Evolutionary conservation across 495 filamentous ascomycete genomes (phyloP).

Genomic region (Hypoxylon intermedium): DNA sequence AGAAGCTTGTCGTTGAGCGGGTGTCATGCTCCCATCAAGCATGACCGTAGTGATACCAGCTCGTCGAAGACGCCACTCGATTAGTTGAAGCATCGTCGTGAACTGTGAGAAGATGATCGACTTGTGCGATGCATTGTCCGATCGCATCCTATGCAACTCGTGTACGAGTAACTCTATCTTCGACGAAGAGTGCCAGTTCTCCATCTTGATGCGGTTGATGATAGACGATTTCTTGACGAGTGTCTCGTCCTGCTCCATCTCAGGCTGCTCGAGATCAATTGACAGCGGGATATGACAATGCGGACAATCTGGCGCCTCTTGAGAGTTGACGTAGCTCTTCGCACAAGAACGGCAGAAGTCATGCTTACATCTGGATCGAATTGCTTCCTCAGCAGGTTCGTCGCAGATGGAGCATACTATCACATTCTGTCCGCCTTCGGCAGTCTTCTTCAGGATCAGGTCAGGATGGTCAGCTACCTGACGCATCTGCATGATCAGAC

Average conservation of each 20-base stretch:
- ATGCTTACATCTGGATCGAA: constrained; percentile 88
- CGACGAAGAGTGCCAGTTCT: constrained; percentile 94
- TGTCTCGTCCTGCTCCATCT: constrained; percentile 85
- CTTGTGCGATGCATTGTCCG: constrained; percentile 89
- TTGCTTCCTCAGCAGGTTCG: constrained; percentile 91
- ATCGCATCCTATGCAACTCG: constrained; percentile 86
- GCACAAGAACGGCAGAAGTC: constrained; percentile 94
- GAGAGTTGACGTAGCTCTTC: constrained; percentile 79
- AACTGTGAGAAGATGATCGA: constrained; percentile 98
- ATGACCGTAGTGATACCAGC: constrained; percentile 98
- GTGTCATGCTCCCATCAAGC: constrained; percentile 95
- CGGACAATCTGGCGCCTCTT: constrained; percentile 82
- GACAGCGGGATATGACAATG: constrained; percentile 87
- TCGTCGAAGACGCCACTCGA: constrained; percentile 93
- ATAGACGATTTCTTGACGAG: constrained; percentile 90
- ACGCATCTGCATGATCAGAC: constrained; percentile 96
- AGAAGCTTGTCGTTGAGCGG: constrained; percentile 85
- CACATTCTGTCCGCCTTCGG: constrained; percentile 84
- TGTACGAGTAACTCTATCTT: constrained; percentile 97
- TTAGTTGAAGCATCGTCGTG: constrained; percentile 95
- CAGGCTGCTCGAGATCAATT: constrained; percentile 92
- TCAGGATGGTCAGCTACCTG: constrained; percentile 96
- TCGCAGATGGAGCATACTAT: constrained; percentile 94
- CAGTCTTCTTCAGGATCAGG: constrained; percentile 85
- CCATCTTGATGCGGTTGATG: constrained; percentile 97